Evolutionary conservation across 2,329 filamentous ascomycete species (phyloP).

Genomic region (Lachnellula occidentalis): DNA sequence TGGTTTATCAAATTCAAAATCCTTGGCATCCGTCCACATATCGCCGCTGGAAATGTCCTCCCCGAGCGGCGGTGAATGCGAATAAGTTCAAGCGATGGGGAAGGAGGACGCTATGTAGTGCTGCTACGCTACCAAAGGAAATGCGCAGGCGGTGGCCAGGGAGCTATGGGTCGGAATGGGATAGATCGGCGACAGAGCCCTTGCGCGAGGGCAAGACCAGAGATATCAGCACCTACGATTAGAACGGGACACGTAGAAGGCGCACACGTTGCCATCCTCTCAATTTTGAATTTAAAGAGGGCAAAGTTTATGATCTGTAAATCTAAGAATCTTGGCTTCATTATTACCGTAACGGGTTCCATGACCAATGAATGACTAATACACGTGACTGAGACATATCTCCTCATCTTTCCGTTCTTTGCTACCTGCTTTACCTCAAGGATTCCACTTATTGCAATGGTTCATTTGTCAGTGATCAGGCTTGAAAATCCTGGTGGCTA

Average conservation of each 20-base stretch:
- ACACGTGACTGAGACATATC: too few relatives aligned
- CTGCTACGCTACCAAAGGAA: neutral
- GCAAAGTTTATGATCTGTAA: too few relatives aligned
- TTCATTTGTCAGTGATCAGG: too few relatives aligned
- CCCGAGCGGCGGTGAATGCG: neutral
- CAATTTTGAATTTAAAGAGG: too few relatives aligned
- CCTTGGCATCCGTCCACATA: constrained; percentile 2
- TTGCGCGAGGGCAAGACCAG: constrained; percentile 28
- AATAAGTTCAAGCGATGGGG: neutral
- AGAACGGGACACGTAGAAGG: neutral
- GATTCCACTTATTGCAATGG: too few relatives aligned
- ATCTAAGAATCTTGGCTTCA: too few relatives aligned
- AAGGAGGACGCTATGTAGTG: neutral
- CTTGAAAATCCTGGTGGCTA: too few relatives aligned
- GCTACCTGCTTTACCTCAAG: too few relatives aligned
- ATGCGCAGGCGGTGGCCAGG: neutral
- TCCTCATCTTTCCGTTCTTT: too few relatives aligned
- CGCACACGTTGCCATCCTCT: neutral
- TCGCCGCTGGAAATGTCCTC: constrained; percentile 1
- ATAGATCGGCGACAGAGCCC: constrained; percentile 6
- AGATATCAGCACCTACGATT: constrained; percentile 29
- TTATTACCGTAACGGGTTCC: too few relatives aligned
- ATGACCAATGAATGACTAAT: too few relatives aligned
- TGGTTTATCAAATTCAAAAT: neutral
- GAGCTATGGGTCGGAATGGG: neutral